These are phyloP conservation scores for Schwanniomyces vanrijiae DNA, from an alignment of 805 yeast genomes.

Conservation along the genomic window DNA sequence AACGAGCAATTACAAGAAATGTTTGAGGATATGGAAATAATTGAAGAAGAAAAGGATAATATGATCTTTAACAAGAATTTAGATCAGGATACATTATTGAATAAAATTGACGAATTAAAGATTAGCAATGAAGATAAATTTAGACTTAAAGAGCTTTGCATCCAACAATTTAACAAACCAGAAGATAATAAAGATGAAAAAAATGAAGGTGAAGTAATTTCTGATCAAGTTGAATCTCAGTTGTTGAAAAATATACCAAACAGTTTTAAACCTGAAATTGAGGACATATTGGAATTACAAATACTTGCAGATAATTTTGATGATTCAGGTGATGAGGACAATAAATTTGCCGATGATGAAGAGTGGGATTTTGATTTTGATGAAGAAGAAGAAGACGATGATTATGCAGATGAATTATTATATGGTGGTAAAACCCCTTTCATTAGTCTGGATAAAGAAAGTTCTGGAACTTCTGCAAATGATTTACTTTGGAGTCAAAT, in stretches of 20 bases:
- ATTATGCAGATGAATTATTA: slow-evolving; percentile 29
- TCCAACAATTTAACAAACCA: slow-evolving; percentile 3
- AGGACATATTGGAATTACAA: slow-evolving; percentile 54
- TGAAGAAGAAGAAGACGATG: slow-evolving; percentile 32
- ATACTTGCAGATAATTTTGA: slow-evolving; percentile 50
- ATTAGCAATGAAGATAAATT: slow-evolving; percentile 29
- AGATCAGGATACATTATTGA: slow-evolving; percentile 19
- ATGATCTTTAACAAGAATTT: background rate
- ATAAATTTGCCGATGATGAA: slow-evolving; percentile 27
- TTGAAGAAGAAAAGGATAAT: slow-evolving; percentile 10
- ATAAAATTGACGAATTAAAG: slow-evolving; percentile 25
- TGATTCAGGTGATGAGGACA: slow-evolving; percentile 23
- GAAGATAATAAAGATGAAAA: background rate
- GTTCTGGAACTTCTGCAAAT: slow-evolving; percentile 10
- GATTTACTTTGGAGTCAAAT: slow-evolving; percentile 43
- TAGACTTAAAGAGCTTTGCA: slow-evolving; percentile 21
- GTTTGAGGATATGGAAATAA: slow-evolving; percentile 35
- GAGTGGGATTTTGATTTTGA: slow-evolving; percentile 37
- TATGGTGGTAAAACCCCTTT: slow-evolving; percentile 20
- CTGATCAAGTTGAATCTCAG: background rate
- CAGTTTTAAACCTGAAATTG: slow-evolving; percentile 25
- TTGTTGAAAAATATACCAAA: slow-evolving; percentile 4
- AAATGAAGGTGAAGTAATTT: no score
- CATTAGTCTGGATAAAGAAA: slow-evolving; percentile 9
- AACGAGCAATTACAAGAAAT: slow-evolving; percentile 27